Percentiles rank a stretch among this genome's conserved stretches.
Evolutionary conservation across 306 rosid genomes (phyloP).

Genomic region (Fragaria iinumae): DNA sequence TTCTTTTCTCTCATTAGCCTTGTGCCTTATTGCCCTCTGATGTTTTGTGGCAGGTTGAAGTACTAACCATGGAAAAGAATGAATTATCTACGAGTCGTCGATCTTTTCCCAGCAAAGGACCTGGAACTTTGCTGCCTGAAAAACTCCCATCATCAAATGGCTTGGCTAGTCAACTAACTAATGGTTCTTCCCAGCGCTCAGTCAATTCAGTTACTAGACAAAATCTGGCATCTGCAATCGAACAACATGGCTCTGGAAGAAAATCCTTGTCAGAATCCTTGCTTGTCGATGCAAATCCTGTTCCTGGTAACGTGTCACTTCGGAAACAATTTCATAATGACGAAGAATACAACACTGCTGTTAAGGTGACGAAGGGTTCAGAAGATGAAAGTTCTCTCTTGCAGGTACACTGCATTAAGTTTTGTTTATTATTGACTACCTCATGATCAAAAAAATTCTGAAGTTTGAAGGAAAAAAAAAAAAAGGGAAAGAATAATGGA

Average conservation of each 20-base stretch:
- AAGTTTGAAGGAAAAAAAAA: not conserved
- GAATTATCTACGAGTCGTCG: conserved; percentile 47
- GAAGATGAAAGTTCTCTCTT: conserved; percentile 57
- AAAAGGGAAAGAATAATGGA: not conserved
- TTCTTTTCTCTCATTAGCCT: conserved; percentile 7
- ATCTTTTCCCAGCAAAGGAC: conserved; percentile 50
- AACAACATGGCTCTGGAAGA: conserved; percentile 84
- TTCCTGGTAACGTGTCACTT: conserved; percentile 57
- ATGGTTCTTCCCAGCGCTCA: conserved; percentile 55
- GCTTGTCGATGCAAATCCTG: conserved; percentile 48
- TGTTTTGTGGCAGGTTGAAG: conserved; percentile 59
- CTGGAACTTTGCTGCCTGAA: conserved; percentile 46
- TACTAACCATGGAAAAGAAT: conserved; percentile 66
- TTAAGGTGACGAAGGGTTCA: conserved; percentile 54
- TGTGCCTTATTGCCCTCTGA: conserved; percentile 5
- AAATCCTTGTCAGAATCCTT: conserved; percentile 76
- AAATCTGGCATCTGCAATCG: conserved; percentile 75
- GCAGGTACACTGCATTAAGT: conserved; percentile 42
- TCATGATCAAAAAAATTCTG: not conserved
- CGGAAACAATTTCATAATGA: conserved; percentile 69
- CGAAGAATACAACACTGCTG: conserved; percentile 52
- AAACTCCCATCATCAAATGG: conserved; percentile 53
- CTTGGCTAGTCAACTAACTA: conserved; percentile 53
- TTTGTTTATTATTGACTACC: not conserved
- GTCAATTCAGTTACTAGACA: conserved; percentile 63